Evolutionary conservation across 2,329 filamentous ascomycete species (phyloP), one percentile per base, ranked within the genome.

Genomic region (Neoarthrinium moseri): DNA sequence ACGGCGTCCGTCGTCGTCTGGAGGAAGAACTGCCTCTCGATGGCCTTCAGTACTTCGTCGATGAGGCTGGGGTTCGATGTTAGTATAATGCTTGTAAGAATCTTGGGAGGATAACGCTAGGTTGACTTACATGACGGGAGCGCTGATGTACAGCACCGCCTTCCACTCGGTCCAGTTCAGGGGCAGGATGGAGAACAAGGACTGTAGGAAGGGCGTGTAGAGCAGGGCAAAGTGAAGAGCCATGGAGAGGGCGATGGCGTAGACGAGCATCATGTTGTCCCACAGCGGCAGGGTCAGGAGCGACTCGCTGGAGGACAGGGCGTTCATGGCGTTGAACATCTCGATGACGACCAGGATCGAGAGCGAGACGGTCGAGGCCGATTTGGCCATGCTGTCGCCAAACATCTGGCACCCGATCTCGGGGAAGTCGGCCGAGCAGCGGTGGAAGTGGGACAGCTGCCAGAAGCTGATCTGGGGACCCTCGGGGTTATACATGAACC

Each of bases 311-410:
- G 91, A 96, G 2, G 91, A 96, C 24, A 99, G 80, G 1, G 92
- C 94, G 64, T 99, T 99, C 87, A 97, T 92, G 58, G 94, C 94
- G 71, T 99, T 99, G 65, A 99, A 81, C 94, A 99, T 99, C 73
- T 99, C 94, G 62, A 99, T 97, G 50, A 96, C 91, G 36, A 99
- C 94, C 15, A 99, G 79, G 60, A 87, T 87, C 3, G 89, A 95
- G 50, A 99, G 79, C 6, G 91, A 96, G 22, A 99, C 84, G 2
- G 94, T 99, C 17, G 91, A 96, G 3, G 91, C 94, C 5, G 91
- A 83, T 70, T 92, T 91, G 56, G 91, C 84, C 77, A 88, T 86
- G 54, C 90, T 80, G 62, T 96, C 86, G 54, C 78, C 72, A 72
- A 99, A 99, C 80, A 99, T 97, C 51, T 84, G 73, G 70, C 94